Base-by-base conservation (phyloP, 1,284 basidiomycete species). In the Puccinia coronata region DNA sequence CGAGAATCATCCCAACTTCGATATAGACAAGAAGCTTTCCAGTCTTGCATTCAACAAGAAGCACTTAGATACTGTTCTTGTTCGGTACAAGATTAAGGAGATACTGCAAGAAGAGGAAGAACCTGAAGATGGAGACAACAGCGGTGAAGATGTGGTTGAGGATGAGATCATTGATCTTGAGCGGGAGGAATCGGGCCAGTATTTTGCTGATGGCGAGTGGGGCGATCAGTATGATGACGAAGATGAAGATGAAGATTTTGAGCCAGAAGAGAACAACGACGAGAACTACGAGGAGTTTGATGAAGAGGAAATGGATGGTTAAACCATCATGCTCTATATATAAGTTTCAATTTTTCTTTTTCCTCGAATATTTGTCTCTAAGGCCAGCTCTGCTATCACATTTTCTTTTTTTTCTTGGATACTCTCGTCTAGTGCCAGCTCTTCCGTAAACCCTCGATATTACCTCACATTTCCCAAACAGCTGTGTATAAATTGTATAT, bases 31-130 rank as follows among this genome's bases (percentile, higher is more conserved):
- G 43, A 71, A 49, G 8, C 4, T 71, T 5, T 18, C 2, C 11
- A 43, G 51, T 39, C 23, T 3, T 18, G 41, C 69, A 47, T 71
- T 71, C 28, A 71, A 71, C 25, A 49, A 71, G 28, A 71, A 71
- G 69, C 51, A 71, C 28, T 28, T 47, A 39, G 69, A 43, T 8
- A 16, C 23, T 28, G 34, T 9, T 23, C 31, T 65, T 39, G 25
- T 39, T n/a, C 31, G 2, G 2, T 65, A 65, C 25, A n/a, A 28
- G 31, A 39, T 65, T 20, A 65, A 65, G 2, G 39, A 43, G 25
- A 43, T 65, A n/a, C 3, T 65, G 34, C 9, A 57, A 57, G 61
- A 65, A 39, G 34, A 65, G 61, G 39, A 36, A 16, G 8, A 65
- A 36, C 23, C 2, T 18, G 34, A 36, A 8, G 34, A 39, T 39